Conservation (phyloP, 1,284 basidiomycete species). For the Cryptococcus sp. region DNA sequence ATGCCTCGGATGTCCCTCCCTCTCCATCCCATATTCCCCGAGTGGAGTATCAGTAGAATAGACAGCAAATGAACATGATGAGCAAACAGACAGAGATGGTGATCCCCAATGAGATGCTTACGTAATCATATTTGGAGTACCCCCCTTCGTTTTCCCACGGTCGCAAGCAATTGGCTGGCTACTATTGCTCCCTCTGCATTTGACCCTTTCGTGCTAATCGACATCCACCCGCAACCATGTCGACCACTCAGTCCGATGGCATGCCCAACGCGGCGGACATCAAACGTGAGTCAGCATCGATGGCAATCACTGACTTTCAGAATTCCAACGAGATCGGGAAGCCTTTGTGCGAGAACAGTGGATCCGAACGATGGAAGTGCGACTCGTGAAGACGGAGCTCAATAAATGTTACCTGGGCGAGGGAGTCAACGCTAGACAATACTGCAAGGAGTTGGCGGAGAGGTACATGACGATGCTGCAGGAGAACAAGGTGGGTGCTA, state of each 20-base stretch:
- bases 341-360: slow-evolving; percentile 82
- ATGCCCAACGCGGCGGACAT: slow-evolving; percentile 2
- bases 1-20: neutral
- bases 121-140: too few relatives aligned
- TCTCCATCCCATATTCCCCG: too few relatives aligned
- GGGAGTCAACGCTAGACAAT: slow-evolving; percentile 86
- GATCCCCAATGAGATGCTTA: too few relatives aligned
- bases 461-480: slow-evolving; percentile 76
- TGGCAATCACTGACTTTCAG: slow-evolving; percentile 26
- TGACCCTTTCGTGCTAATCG: too few relatives aligned
- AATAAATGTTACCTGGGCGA: slow-evolving; percentile 86
- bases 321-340: slow-evolving; percentile 58
- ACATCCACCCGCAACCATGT: too few relatives aligned
- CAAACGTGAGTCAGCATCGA: neutral
- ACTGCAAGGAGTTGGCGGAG: slow-evolving; percentile 79
- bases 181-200: too few relatives aligned
- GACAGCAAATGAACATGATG: too few relatives aligned
- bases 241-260: slow-evolving; percentile 5
- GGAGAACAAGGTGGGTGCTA: slow-evolving; percentile 70
- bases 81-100: too few relatives aligned
- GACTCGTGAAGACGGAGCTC: slow-evolving; percentile 83
- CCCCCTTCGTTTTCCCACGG: too few relatives aligned
- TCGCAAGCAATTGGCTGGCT: too few relatives aligned
- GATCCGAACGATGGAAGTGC: slow-evolving; percentile 89
- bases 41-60: too few relatives aligned